Conservation (phyloP, 1,284 basidiomycete species). For the Microstroma glucosiphilum region DNA sequence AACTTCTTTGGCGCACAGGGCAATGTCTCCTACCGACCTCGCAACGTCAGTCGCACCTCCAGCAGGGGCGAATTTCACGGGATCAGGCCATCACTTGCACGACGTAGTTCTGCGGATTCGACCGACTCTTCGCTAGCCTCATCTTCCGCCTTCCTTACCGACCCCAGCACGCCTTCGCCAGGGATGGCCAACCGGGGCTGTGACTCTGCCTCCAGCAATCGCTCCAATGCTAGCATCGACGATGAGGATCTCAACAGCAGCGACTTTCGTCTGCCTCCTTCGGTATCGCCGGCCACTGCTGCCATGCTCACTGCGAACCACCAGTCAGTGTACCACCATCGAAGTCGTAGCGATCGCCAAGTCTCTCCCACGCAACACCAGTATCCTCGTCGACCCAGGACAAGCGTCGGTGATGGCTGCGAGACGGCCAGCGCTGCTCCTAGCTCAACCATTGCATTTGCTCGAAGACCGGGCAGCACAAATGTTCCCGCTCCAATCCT, state of each 20-base stretch:
- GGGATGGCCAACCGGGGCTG: neutral
- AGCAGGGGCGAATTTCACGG: neutral
- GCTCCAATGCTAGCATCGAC: neutral
- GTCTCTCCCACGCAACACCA: too few relatives aligned
- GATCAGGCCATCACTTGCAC: neutral
- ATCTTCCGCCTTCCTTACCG: constrained; percentile 1
- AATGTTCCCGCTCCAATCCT: constrained; percentile 1
- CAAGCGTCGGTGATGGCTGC: neutral
- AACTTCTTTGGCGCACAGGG: too few relatives aligned
- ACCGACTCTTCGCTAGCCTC: neutral
- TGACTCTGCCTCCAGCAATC: neutral
- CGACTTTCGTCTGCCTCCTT: constrained; percentile 6
- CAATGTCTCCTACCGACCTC: too few relatives aligned
- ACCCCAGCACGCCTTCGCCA: constrained; percentile 3
- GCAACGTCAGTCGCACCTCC: neutral
- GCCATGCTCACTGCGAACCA: neutral
- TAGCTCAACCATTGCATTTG: neutral
- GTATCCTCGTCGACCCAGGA: too few relatives aligned
- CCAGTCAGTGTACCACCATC: neutral
- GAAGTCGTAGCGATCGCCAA: too few relatives aligned
- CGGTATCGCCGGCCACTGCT: neutral
- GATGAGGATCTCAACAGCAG: constrained; percentile 5
- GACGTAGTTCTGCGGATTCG: neutral
- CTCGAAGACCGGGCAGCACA: neutral
- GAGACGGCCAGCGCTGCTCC: neutral